Evolutionary conservation across 1,284 basidiomycete species (phyloP), one percentile per base, ranked within the genome.

Genomic region (Ceratorhiza oryzae-sativae): DNA sequence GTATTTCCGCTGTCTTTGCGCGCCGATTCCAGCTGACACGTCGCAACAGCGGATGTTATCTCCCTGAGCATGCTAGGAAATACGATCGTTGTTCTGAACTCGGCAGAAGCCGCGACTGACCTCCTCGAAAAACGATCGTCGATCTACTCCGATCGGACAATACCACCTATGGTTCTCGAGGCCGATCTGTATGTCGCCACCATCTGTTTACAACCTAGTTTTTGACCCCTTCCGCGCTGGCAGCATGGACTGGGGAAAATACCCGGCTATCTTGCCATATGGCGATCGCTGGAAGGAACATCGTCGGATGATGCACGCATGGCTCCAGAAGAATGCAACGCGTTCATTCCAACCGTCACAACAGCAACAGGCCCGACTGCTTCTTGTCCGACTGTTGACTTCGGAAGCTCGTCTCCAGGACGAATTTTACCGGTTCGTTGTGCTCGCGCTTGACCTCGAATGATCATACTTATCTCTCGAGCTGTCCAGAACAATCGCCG

Each of bases 81-180:
- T 18, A 60, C 71, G 2, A 55, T 70, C 25, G 60, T 75, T 42
- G 68, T 74, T 18, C 48, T 75, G 41, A 74, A 73, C 49, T 61
- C 73, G 12, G 61, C 61, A 55, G 53, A 71, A 56, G 61, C 73
- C 5, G 68, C 72, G 9, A 42, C 36, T 10, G 75, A 75, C 34
- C 48, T 75, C 1, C 58, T 75, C 25, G 75, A 75, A 6, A 75
- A 75, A 49, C 48, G 70, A 32, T 72, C 71, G 1, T 23, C 34
- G 20, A 73, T 73, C 9, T 75, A 75, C 55, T 73, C 74, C 15
- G 72, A 73, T 41, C 51, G 74, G 15, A 49, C 60, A 0, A 49
- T 45, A 15, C 72, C 73, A 2, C 61, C 71, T 3, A 73, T 75
- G 67, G 30, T 71, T 12, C 51, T 56, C 32, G 55, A 71, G 0